phyloP scores from a whole-genome alignment of 1,284 basidiomycete species.

The Jaminaea rosea region DNA sequence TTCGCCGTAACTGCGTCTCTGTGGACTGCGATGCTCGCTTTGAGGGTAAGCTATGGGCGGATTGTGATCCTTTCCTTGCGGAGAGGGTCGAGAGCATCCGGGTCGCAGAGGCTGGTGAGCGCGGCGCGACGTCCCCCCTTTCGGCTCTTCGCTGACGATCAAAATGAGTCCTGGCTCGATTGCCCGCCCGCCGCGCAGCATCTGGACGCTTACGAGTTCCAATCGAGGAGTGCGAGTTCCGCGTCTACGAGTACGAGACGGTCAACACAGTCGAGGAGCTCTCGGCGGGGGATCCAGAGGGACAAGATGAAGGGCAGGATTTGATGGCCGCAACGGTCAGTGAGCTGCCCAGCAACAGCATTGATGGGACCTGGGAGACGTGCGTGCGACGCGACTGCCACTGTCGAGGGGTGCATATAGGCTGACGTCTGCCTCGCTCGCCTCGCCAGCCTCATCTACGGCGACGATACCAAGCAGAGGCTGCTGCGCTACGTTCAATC shows the following conservation, averaged over 20 bases:
- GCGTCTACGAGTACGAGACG: constrained; percentile 77
- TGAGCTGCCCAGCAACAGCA: constrained; percentile 68
- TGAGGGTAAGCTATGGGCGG: too few relatives aligned
- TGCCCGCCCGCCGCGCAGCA: too few relatives aligned
- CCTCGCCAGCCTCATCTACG: constrained; percentile 66
- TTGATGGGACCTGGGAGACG: constrained; percentile 77
- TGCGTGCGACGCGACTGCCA: constrained; percentile 20
- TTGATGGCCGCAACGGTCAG: constrained; percentile 77
- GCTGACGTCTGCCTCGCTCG: constrained; percentile 48
- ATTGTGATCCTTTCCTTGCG: too few relatives aligned
- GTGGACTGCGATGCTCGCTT: too few relatives aligned
- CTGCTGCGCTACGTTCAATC: constrained; percentile 89
- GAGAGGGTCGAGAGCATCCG: too few relatives aligned
- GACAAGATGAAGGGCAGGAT: constrained; percentile 55
- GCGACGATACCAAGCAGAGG: constrained; percentile 75
- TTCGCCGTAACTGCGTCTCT: too few relatives aligned
- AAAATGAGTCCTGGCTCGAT: too few relatives aligned
- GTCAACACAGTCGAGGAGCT: constrained; percentile 69
- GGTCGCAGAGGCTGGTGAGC: too few relatives aligned
- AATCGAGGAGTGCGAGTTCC: constrained; percentile 13
- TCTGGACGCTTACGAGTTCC: too few relatives aligned
- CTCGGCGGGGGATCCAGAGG: constrained; percentile 53
- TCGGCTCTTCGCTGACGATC: too few relatives aligned
- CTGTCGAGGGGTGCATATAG: not conserved
- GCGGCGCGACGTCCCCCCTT: too few relatives aligned